Conservation (phyloP, 139 green algal species). For the Chlamydomonas schloesseri region DNA sequence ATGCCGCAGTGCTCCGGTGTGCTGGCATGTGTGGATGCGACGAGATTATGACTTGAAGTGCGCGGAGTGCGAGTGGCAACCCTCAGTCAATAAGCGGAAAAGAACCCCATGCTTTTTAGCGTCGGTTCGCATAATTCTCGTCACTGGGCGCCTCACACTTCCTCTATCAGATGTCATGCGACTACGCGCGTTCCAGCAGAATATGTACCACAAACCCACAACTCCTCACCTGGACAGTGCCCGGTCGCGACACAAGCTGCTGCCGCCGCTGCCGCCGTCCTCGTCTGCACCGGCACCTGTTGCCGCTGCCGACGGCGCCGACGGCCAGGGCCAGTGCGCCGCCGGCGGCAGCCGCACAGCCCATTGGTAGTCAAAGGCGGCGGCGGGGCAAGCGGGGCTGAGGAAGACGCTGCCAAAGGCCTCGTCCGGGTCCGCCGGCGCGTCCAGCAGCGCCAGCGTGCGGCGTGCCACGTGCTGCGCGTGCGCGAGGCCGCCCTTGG, state of each 20-base stretch:
- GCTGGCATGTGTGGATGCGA: too few species aligned
- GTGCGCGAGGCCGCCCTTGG: slow-evolving; percentile 52
- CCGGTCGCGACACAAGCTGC: neutral
- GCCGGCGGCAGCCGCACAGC: slow-evolving; percentile 51
- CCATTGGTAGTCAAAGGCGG: slow-evolving; percentile 76
- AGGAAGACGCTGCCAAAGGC: slow-evolving; percentile 71
- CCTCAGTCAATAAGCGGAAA: slow-evolving; percentile 64
- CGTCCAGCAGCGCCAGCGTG: slow-evolving; percentile 61
- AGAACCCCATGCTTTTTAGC: slow-evolving; percentile 19
- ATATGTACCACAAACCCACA: too few species aligned
- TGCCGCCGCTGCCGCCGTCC: neutral
- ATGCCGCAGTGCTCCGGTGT: too few species aligned
- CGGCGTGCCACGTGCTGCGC: slow-evolving; percentile 52
- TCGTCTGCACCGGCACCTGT: neutral
- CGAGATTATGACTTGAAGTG: too few species aligned
- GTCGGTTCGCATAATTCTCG: slow-evolving; percentile 25
- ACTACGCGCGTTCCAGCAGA: too few species aligned
- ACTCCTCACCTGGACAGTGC: slow-evolving; percentile 23
- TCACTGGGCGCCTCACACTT: slow-evolving; percentile 4
- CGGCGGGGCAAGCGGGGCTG: neutral
- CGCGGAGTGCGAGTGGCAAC: neutral
- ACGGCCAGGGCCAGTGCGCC: neutral
- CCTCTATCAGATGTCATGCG: too few species aligned
- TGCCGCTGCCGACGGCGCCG: neutral
- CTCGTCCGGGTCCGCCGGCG: slow-evolving; percentile 56